phyloP scores from a whole-genome alignment of 2,329 filamentous ascomycete species.

The Endothia cerciana region DNA sequence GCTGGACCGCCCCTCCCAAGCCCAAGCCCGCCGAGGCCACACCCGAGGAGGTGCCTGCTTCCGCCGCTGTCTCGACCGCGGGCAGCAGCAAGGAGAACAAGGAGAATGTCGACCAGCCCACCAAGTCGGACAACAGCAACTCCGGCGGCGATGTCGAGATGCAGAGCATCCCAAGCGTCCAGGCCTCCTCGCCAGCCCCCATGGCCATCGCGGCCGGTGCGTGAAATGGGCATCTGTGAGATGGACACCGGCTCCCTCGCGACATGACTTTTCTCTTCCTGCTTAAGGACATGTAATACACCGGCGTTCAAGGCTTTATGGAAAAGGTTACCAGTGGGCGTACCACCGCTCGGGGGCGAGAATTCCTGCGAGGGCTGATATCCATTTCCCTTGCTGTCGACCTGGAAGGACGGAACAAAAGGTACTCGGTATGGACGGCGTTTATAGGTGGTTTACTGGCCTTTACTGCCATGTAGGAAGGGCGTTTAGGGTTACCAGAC shows the following conservation, averaged over 20 bases:
- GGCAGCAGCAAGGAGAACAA: slow-evolving; percentile 68
- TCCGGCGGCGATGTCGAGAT: slow-evolving; percentile 55
- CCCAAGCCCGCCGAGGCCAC: slow-evolving; percentile 49
- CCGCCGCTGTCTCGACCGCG: slow-evolving; percentile 46
- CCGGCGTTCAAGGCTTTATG: slow-evolving; percentile 7
- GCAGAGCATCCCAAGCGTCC: slow-evolving; percentile 53
- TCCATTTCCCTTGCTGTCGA: slow-evolving; percentile 2
- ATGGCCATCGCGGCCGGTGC: slow-evolving; percentile 52
- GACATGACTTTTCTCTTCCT: neutral
- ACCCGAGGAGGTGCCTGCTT: slow-evolving; percentile 47
- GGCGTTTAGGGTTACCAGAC: slow-evolving; percentile 10
- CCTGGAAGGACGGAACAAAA: neutral
- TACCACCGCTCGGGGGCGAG: neutral
- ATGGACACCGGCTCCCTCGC: neutral
- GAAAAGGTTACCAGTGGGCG: neutral
- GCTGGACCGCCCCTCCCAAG: slow-evolving; percentile 79
- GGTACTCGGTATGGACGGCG: slow-evolving; percentile 2
- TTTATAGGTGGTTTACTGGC: slow-evolving; percentile 8
- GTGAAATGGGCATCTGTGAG: slow-evolving; percentile 19
- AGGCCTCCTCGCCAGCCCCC: slow-evolving; percentile 57
- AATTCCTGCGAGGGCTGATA: neutral
- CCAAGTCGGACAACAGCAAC: slow-evolving; percentile 50
- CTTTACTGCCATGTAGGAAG: neutral
- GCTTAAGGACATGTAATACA: slow-evolving; percentile 8
- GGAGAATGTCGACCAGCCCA: slow-evolving; percentile 53